Evolutionary conservation across 441 rosid genomes (phyloP).

Genomic region (Populus hybrid): DNA sequence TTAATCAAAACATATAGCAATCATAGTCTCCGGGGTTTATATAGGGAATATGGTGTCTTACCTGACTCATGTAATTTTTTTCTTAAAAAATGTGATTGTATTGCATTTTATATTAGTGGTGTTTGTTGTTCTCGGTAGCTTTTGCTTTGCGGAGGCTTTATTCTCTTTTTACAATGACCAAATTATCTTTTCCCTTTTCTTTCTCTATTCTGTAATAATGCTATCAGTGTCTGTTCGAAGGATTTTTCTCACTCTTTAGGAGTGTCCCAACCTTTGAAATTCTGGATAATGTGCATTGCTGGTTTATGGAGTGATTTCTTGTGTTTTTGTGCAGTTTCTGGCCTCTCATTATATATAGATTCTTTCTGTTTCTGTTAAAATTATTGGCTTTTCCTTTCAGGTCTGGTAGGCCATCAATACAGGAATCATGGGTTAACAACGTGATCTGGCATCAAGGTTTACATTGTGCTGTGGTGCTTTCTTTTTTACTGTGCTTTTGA

Average conservation of each 20-base stretch:
- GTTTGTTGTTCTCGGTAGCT: background rate
- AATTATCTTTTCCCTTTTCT: no score
- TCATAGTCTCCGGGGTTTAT: background rate
- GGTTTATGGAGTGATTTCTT: background rate
- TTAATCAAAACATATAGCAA: background rate
- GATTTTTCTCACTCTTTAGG: background rate
- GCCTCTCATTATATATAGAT: background rate
- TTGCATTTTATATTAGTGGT: background rate
- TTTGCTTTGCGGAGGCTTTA: no score
- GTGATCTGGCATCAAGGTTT: slow-evolving; percentile 92
- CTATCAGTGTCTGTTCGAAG: background rate
- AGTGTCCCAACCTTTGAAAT: background rate
- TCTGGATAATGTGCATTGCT: background rate
- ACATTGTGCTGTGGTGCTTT: slow-evolving; percentile 13
- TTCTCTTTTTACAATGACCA: no score
- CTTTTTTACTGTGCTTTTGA: slow-evolving; percentile 5
- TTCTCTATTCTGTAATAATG: background rate
- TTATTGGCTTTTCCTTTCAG: slow-evolving; percentile 34
- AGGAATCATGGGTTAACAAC: slow-evolving; percentile 71
- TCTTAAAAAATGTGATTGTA: background rate
- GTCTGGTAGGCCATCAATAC: slow-evolving; percentile 75
- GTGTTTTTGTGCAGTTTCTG: background rate
- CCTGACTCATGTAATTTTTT: background rate
- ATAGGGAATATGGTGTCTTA: background rate
- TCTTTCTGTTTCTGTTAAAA: slow-evolving; percentile 1